These are phyloP conservation scores for Porphyra umbilicalis DNA, from an alignment of 31 red algal genomes.

Conservation along the genomic window DNA sequence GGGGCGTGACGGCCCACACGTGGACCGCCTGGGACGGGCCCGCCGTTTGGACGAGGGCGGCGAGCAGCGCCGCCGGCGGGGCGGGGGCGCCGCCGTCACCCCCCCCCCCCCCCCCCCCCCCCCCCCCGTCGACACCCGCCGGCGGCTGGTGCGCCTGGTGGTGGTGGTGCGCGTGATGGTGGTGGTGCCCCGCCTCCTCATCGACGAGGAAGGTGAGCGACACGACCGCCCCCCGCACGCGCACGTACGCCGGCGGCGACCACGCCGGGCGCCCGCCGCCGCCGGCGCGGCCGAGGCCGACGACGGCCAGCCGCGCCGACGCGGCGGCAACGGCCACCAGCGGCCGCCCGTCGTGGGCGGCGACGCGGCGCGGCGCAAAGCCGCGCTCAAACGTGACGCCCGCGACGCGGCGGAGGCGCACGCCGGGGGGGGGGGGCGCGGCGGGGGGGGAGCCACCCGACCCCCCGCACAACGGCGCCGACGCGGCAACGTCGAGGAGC, in stretches of 20 bases:
- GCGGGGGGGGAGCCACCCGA: too few species aligned
- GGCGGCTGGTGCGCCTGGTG: too few species aligned
- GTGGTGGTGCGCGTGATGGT: too few species aligned
- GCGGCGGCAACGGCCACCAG: background rate
- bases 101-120: background rate
- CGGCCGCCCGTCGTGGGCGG: constrained; percentile 1
- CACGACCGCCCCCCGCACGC: background rate
- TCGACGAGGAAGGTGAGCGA: background rate
- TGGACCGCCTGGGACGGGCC: background rate
- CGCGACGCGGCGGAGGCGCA: background rate
- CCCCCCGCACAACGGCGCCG: too few species aligned
- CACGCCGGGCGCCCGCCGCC: background rate
- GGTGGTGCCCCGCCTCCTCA: background rate
- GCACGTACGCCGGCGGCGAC: background rate
- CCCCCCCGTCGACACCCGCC: background rate
- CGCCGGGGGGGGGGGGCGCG: background rate
- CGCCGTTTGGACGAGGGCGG: background rate
- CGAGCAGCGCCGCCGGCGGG: background rate
- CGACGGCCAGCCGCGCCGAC: background rate
- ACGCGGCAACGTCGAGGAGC: background rate
- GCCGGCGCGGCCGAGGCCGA: background rate
- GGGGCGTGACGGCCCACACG: background rate
- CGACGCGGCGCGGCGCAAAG: background rate
- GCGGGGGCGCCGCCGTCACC: background rate
- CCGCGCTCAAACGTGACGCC: background rate